Evolutionary conservation across 2,329 filamentous ascomycete genomes (phyloP).

Genomic region (Westerdykella sp.): DNA sequence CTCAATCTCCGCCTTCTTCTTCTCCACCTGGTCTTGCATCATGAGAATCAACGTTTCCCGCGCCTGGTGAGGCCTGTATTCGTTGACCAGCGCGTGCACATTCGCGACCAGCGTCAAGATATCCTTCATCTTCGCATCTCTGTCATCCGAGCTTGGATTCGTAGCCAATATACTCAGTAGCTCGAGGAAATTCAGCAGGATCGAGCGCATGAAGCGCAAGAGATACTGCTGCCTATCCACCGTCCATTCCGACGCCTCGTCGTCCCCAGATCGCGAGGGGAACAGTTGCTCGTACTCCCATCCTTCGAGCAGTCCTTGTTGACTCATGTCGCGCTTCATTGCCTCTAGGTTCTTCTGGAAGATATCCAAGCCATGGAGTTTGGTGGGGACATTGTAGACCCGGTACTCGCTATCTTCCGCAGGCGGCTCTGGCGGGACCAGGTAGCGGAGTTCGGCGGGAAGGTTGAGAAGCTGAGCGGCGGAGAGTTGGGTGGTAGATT

Average conservation of each 20-base stretch:
- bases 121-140: slow-evolving; percentile 67
- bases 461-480: slow-evolving; percentile 42
- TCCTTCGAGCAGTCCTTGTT: slow-evolving; percentile 59
- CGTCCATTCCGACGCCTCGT: slow-evolving; percentile 42
- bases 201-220: slow-evolving; percentile 72
- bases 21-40: slow-evolving; percentile 79
- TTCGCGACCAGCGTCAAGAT: slow-evolving; percentile 80
- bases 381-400: slow-evolving; percentile 64
- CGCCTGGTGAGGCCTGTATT: slow-evolving; percentile 90
- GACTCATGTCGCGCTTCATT: slow-evolving; percentile 38
- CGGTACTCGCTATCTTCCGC: slow-evolving; percentile 59
- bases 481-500: slow-evolving; percentile 10
- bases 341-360: slow-evolving; percentile 22
- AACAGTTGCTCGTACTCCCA: slow-evolving; percentile 67
- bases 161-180: slow-evolving; percentile 65
- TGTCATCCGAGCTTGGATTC: slow-evolving; percentile 59
- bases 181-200: slow-evolving; percentile 84
- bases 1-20: slow-evolving; percentile 65
- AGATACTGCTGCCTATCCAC: slow-evolving; percentile 55
- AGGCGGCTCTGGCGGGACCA: slow-evolving; percentile 77
- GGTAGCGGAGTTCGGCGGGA: slow-evolving; percentile 64
- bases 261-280: slow-evolving; percentile 37
- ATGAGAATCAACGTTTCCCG: slow-evolving; percentile 78
- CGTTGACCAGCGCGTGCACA: slow-evolving; percentile 87
- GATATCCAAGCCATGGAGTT: slow-evolving; percentile 16